These are phyloP conservation scores for Ambrosiella beaveri DNA, from an alignment of 2,329 filamentous ascomycete genomes.

Conservation along the genomic window DNA sequence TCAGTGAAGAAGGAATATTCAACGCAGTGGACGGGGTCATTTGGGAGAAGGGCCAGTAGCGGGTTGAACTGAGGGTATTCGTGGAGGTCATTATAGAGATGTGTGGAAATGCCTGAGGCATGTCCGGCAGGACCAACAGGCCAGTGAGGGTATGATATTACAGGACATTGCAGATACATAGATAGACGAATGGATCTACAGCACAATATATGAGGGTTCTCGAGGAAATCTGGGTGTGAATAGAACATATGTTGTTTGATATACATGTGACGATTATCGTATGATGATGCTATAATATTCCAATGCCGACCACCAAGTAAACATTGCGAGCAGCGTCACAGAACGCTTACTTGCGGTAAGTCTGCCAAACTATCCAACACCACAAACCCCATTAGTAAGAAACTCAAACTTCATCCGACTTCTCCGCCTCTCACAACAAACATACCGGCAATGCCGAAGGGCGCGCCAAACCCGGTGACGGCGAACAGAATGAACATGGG, in stretches of 20 bases:
- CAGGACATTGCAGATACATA: constrained; percentile 2
- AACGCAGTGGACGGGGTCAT: constrained; percentile 10
- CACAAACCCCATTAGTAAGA: not conserved
- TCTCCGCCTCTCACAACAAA: constrained; percentile 15
- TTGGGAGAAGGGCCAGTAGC: not conserved
- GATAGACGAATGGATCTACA: not conserved
- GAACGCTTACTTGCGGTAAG: constrained; percentile 23
- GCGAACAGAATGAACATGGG: constrained; percentile 65
- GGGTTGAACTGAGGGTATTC: not conserved
- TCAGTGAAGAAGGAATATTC: not conserved
- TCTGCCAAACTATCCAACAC: constrained; percentile 29
- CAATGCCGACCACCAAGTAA: not conserved
- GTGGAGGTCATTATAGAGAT: not conserved
- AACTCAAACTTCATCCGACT: not conserved
- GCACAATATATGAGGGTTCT: not conserved
- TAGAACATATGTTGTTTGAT: not conserved
- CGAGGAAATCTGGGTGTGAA: not conserved
- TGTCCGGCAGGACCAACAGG: not conserved
- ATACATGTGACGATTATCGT: constrained; percentile 3
- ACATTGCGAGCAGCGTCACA: not conserved
- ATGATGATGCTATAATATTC: not conserved
- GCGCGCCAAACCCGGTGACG: constrained; percentile 37
- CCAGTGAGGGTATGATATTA: not conserved
- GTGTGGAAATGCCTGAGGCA: not conserved
- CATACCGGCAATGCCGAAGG: constrained; percentile 47